phyloP scores from a whole-genome alignment of 768 basidiomycete genomes.

The Mycena amicta region DNA sequence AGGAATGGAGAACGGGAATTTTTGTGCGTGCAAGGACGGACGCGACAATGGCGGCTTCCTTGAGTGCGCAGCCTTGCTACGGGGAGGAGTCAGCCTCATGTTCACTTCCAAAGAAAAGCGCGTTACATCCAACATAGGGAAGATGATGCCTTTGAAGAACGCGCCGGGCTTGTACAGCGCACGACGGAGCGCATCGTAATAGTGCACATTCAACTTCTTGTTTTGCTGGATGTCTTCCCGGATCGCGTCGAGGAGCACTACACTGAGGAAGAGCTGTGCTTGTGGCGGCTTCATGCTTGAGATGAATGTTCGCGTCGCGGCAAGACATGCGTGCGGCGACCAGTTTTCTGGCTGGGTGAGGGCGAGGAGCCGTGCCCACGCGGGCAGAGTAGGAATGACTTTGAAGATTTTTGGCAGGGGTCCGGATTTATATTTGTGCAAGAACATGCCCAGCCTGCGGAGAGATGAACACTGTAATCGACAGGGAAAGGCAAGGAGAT shows the following conservation, averaged over 20 bases:
- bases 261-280: conserved; percentile 89
- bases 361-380: conserved; percentile 95
- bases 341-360: conserved; percentile 91
- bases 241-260: conserved; percentile 87
- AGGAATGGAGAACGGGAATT: conserved; percentile 95
- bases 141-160: conserved; percentile 97
- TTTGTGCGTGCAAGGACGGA: conserved; percentile 90
- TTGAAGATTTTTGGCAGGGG: conserved; percentile 97
- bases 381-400: conserved; percentile 91
- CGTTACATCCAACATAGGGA: conserved; percentile 89
- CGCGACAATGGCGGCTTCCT: conserved; percentile 92
- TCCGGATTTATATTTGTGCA: conserved; percentile 90
- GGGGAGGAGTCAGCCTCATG: neutral
- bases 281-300: conserved; percentile 96
- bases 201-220: conserved; percentile 90
- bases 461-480: conserved; percentile 1
- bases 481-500: conserved; percentile 29
- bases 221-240: conserved; percentile 85
- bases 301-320: conserved; percentile 93
- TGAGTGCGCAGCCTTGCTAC: conserved; percentile 79
- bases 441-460: conserved; percentile 77
- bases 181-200: conserved; percentile 91
- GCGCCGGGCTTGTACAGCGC: conserved; percentile 95
- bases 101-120: neutral
- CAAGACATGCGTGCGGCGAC: conserved; percentile 94